A percentile compares a stretch with the other conserved stretches of the same genome.
These are phyloP conservation scores for Coemansia sp. DNA, from an alignment of 192 early-diverging fungal species.

Conservation along the genomic window DNA sequence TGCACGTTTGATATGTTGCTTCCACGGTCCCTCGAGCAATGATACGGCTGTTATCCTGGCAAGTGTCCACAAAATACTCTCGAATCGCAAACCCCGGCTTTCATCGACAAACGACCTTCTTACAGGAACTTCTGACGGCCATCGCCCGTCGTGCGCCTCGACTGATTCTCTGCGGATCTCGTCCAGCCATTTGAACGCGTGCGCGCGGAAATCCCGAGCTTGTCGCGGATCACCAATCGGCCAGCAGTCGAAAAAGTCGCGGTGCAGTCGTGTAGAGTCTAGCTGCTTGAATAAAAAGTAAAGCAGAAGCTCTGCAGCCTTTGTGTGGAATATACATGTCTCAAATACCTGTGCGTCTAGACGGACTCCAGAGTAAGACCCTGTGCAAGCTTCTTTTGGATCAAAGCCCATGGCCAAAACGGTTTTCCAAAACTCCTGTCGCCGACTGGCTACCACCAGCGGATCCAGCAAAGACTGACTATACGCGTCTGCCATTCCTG, in stretches of 20 bases:
- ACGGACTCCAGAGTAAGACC: slow-evolving; percentile 47
- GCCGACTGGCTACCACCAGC: slow-evolving; percentile 10
- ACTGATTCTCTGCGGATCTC: slow-evolving; percentile 52
- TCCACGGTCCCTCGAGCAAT: background rate
- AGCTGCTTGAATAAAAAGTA: slow-evolving; percentile 58
- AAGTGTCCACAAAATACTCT: slow-evolving; percentile 41
- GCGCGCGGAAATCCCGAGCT: slow-evolving; percentile 60
- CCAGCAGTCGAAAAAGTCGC: slow-evolving; percentile 60
- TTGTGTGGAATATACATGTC: slow-evolving; percentile 58
- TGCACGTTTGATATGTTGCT: background rate
- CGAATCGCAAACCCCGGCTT: slow-evolving; percentile 45
- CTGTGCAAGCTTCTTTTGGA: slow-evolving; percentile 25
- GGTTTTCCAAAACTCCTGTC: slow-evolving; percentile 44
- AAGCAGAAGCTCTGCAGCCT: slow-evolving; percentile 61
- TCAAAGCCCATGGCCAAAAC: slow-evolving; percentile 47
- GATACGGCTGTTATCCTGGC: slow-evolving; percentile 13
- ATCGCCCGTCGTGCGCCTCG: slow-evolving; percentile 17
- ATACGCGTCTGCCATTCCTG: background rate
- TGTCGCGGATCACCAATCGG: slow-evolving; percentile 59
- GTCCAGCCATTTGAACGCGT: slow-evolving; percentile 63
- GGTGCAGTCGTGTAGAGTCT: slow-evolving; percentile 28
- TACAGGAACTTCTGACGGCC: slow-evolving; percentile 43
- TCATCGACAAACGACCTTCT: slow-evolving; percentile 53
- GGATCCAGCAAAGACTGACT: background rate
- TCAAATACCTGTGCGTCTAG: slow-evolving; percentile 58